Evolutionary conservation across 352 stramenopile species (phyloP).

Genomic region (Phytophthora sp.): DNA sequence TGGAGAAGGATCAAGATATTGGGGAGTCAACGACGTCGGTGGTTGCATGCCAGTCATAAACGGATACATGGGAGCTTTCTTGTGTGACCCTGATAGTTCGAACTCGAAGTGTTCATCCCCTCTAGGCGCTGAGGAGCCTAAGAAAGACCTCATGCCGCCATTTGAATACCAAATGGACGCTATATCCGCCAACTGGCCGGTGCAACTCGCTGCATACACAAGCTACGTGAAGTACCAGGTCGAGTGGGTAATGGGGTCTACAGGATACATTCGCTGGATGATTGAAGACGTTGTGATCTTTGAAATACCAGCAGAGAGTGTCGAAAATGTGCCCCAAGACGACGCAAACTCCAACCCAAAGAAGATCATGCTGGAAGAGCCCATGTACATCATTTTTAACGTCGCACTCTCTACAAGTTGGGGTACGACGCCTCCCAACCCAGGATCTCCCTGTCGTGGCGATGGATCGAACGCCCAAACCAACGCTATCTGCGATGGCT

Average conservation of each 20-base stretch:
- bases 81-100: slow-evolving; percentile 53
- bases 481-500: slow-evolving; percentile 57
- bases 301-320: slow-evolving; percentile 54
- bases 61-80: slow-evolving; percentile 49
- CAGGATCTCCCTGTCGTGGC: slow-evolving; percentile 37
- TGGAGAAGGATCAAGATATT: slow-evolving; percentile 40
- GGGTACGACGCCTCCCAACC: slow-evolving; percentile 50
- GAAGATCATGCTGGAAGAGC: slow-evolving; percentile 69
- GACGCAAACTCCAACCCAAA: slow-evolving; percentile 38
- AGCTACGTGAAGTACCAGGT: slow-evolving; percentile 60
- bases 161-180: slow-evolving; percentile 75
- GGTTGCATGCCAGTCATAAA: slow-evolving; percentile 61
- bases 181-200: slow-evolving; percentile 53
- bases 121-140: slow-evolving; percentile 21
- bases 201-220: slow-evolving; percentile 48
- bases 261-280: slow-evolving; percentile 63
- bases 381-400: slow-evolving; percentile 78
- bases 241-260: slow-evolving; percentile 61
- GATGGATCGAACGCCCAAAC: slow-evolving; percentile 29
- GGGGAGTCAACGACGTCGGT: slow-evolving; percentile 60
- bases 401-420: slow-evolving; percentile 61
- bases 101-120: slow-evolving; percentile 43
- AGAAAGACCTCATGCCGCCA: slow-evolving; percentile 43
- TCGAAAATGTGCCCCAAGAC: slow-evolving; percentile 52
- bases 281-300: slow-evolving; percentile 55